Evolutionary conservation across 1,284 basidiomycete genomes (phyloP).

Genomic region (Trichosporon sp.): DNA sequence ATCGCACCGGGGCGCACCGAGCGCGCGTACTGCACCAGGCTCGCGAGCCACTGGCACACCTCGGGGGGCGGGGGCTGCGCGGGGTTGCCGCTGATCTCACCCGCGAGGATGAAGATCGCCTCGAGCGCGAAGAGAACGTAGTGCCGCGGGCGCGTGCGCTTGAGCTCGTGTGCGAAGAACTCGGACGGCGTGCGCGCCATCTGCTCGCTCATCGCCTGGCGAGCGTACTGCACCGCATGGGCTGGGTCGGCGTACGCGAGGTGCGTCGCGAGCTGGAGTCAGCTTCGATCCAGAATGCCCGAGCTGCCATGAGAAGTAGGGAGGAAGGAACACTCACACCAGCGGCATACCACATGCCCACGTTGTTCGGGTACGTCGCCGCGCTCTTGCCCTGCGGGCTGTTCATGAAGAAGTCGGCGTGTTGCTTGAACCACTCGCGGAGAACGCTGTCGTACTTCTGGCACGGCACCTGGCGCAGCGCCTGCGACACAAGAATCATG

Average conservation of each 20-base stretch:
- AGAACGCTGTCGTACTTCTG: slow-evolving; percentile 9
- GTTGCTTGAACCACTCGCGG: slow-evolving; percentile 27
- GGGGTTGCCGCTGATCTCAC: slow-evolving; percentile 8
- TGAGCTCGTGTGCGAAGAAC: slow-evolving; percentile 25
- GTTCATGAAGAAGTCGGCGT: slow-evolving; percentile 30
- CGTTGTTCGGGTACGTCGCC: slow-evolving; percentile 26
- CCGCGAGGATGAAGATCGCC: slow-evolving; percentile 30
- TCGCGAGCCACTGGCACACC: slow-evolving; percentile 14
- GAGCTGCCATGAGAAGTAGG: background rate
- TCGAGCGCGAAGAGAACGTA: slow-evolving; percentile 36
- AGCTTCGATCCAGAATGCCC: background rate
- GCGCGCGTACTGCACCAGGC: slow-evolving; percentile 22
- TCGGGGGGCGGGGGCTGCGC: slow-evolving; percentile 3
- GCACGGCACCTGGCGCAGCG: slow-evolving; percentile 17
- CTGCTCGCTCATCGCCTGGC: background rate
- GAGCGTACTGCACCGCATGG: slow-evolving; percentile 15
- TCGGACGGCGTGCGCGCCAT: slow-evolving; percentile 9
- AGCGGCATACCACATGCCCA: slow-evolving; percentile 35
- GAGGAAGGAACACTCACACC: slow-evolving; percentile 22
- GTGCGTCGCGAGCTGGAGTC: slow-evolving; percentile 27
- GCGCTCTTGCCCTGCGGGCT: slow-evolving; percentile 28
- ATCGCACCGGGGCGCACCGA: slow-evolving; percentile 21
- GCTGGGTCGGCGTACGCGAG: slow-evolving; percentile 18
- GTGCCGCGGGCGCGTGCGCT: slow-evolving; percentile 31
- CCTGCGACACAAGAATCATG: slow-evolving; percentile 32